These are phyloP conservation scores for Spergularia azorica DNA, from an alignment of 179 eudicot species.

Conservation along the genomic window DNA sequence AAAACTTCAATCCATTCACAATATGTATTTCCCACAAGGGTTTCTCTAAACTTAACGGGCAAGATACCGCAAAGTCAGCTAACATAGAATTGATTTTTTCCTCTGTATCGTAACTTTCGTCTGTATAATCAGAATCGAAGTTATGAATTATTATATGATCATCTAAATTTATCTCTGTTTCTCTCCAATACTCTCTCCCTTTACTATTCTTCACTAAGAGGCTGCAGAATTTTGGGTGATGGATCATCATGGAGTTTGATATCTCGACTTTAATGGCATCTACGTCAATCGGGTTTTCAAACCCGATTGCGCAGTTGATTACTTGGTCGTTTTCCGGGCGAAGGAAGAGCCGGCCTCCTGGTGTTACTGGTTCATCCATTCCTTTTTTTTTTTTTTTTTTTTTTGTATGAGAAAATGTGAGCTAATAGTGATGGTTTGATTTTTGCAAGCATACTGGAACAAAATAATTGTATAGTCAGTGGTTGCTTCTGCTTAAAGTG, in stretches of 20 bases:
- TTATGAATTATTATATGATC: slow-evolving; percentile 35
- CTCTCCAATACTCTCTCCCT: slow-evolving; percentile 39
- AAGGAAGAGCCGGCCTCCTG: slow-evolving; percentile 63
- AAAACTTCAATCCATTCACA: slow-evolving; percentile 15
- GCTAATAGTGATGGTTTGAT: no score
- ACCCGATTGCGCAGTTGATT: slow-evolving; percentile 53
- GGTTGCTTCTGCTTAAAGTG: no score
- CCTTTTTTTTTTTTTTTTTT: no score
- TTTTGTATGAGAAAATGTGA: no score
- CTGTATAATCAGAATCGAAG: not conserved
- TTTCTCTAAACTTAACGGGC: slow-evolving; percentile 29
- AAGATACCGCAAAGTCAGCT: slow-evolving; percentile 37
- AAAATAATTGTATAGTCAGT: no score
- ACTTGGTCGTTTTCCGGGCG: slow-evolving; percentile 48
- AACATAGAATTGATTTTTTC: slow-evolving; percentile 25
- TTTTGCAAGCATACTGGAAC: no score
- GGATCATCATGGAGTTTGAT: slow-evolving; percentile 36
- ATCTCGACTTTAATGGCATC: slow-evolving; percentile 38
- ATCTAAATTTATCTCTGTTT: slow-evolving; percentile 32
- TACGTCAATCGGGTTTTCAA: slow-evolving; percentile 35
- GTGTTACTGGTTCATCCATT: slow-evolving; percentile 55
- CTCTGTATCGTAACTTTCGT: not conserved
- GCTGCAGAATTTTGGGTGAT: slow-evolving; percentile 72
- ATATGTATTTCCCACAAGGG: slow-evolving; percentile 45
- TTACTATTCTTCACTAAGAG: slow-evolving; percentile 38